Percentiles rank a stretch among this genome's conserved stretches.
Conservation (phyloP, 495 filamentous ascomycete species). For the Oidiodendron maius region DNA sequence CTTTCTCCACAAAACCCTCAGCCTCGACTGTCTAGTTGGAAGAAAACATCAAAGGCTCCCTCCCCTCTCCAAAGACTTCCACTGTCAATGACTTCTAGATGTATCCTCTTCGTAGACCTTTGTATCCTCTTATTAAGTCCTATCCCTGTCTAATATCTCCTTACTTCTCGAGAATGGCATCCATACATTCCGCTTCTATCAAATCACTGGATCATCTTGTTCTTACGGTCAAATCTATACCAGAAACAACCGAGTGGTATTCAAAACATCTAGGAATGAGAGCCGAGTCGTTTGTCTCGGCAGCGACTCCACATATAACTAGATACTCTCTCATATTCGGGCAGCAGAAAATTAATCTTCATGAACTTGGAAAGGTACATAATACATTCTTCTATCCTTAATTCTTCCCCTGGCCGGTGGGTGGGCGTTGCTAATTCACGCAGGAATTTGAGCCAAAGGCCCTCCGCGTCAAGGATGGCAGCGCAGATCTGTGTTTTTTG, state of each 20-base stretch:
- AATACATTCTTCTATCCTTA: not conserved
- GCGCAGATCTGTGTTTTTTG: conserved; percentile 49
- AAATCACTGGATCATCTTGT: conserved; percentile 46
- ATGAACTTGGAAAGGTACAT: conserved; percentile 34
- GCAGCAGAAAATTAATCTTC: conserved; percentile 49
- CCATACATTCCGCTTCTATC: conserved; percentile 12
- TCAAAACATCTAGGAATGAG: conserved; percentile 41
- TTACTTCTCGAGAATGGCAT: conserved; percentile 6
- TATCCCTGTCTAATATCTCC: not conserved
- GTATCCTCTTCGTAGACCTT: not conserved
- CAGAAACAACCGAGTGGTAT: conserved; percentile 41
- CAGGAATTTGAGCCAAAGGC: conserved; percentile 51
- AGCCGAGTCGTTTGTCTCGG: conserved; percentile 36
- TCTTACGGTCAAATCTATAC: conserved; percentile 42
- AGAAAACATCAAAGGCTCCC: not conserved
- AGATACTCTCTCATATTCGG: conserved; percentile 47
- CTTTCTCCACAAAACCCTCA: no score
- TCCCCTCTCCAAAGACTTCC: not conserved
- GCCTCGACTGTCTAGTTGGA: no score
- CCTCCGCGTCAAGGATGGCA: conserved; percentile 37
- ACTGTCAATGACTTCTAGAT: not conserved
- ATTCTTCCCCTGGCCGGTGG: not conserved
- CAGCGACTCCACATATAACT: conserved; percentile 26
- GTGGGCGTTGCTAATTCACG: not conserved
- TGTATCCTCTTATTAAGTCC: not conserved